phyloP scores from a whole-genome alignment of 1,139 yeast genomes.

The Ogataea hybrid region DNA sequence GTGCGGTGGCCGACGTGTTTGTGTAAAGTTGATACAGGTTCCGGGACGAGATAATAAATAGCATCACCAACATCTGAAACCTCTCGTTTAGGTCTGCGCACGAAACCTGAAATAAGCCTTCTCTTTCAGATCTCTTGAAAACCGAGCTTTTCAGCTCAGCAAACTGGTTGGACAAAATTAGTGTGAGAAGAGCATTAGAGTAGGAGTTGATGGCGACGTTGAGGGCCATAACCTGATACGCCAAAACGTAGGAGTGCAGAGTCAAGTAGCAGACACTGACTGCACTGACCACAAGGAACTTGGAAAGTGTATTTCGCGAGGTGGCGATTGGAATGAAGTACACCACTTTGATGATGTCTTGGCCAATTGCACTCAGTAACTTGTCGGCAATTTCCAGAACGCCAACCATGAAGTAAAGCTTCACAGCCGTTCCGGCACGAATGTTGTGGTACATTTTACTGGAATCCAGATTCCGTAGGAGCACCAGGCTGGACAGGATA shows the following conservation, averaged over 20 bases:
- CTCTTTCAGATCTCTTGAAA: slow-evolving; percentile 84
- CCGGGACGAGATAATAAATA: slow-evolving; percentile 74
- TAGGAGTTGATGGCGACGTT: slow-evolving; percentile 96
- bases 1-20: slow-evolving; percentile 27
- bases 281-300: slow-evolving; percentile 35
- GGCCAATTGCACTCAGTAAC: slow-evolving; percentile 81
- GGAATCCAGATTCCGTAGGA: slow-evolving; percentile 61
- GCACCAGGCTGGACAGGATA: slow-evolving; percentile 39
- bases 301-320: slow-evolving; percentile 4
- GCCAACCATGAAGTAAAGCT: slow-evolving; percentile 88
- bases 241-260: slow-evolving; percentile 69
- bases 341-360: slow-evolving; percentile 65
- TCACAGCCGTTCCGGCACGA: slow-evolving; percentile 89
- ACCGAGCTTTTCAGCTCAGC: slow-evolving; percentile 89
- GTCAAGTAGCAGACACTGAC: slow-evolving; percentile 48
- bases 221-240: slow-evolving; percentile 85
- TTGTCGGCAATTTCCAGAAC: slow-evolving; percentile 90
- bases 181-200: slow-evolving; percentile 82
- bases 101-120: slow-evolving; percentile 84
- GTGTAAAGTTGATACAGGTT: slow-evolving; percentile 65
- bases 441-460: slow-evolving; percentile 86
- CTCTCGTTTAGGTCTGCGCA: slow-evolving; percentile 89
- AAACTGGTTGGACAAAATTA: slow-evolving; percentile 84
- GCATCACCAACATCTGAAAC: slow-evolving; percentile 73
- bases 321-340: slow-evolving; percentile 34